Percentiles rank a stretch among this genome's conserved stretches.
Evolutionary conservation across 2,329 filamentous ascomycete species (phyloP).

Genomic region (Macrophomina tecta): DNA sequence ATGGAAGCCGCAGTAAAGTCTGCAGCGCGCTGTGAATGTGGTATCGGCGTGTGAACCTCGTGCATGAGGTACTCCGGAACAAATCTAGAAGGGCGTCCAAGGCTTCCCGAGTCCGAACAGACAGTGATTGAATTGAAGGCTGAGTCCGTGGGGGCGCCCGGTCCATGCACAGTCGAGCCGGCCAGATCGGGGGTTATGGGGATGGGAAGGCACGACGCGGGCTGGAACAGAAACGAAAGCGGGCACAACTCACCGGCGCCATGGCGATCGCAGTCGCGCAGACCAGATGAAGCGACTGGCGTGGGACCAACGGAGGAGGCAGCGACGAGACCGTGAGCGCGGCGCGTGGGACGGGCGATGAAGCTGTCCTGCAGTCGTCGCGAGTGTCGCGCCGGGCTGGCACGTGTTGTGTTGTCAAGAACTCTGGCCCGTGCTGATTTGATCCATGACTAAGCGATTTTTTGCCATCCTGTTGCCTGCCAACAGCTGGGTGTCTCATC

Average conservation of each 20-base stretch:
- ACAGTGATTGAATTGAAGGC: not conserved
- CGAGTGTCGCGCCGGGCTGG: slow-evolving; percentile 6
- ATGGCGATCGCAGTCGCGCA: slow-evolving; percentile 5
- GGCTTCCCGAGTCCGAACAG: not conserved
- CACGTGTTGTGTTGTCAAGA: slow-evolving; percentile 17
- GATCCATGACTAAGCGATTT: slow-evolving; percentile 2
- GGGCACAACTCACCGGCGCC: slow-evolving; percentile 11
- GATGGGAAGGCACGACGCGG: not conserved
- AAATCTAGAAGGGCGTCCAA: not conserved
- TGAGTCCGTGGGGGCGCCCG: not conserved
- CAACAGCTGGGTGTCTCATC: not conserved
- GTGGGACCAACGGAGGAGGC: not conserved
- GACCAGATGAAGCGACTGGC: not conserved
- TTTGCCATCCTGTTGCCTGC: not conserved
- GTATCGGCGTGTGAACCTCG: not conserved
- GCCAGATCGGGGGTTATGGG: slow-evolving; percentile 20
- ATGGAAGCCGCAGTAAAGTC: not conserved
- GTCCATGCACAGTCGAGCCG: not conserved
- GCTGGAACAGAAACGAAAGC: not conserved
- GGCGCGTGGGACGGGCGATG: slow-evolving; percentile 11
- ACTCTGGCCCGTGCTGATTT: not conserved
- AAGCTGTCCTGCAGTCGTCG: slow-evolving; percentile 2
- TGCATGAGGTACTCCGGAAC: not conserved
- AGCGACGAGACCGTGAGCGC: not conserved
- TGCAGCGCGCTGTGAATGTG: not conserved